These are phyloP conservation scores for Vigna reflexopilosa DNA, from an alignment of 306 rosid genomes.

Conservation along the genomic window DNA sequence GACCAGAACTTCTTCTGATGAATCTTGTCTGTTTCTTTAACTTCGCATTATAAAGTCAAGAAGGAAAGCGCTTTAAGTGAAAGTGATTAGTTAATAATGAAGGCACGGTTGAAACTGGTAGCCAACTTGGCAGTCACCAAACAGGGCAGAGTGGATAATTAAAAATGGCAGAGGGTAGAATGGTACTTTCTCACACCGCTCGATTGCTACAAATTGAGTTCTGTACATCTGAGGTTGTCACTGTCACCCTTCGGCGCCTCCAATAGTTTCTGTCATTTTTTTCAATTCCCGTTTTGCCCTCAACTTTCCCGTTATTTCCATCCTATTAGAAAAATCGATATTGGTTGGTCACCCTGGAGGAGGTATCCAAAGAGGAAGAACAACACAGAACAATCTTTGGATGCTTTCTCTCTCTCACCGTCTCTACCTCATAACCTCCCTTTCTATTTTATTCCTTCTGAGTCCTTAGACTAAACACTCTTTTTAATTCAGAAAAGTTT, in stretches of 20 bases:
- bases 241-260: constrained; percentile 34
- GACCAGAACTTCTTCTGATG: neutral
- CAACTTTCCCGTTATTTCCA: constrained; percentile 33
- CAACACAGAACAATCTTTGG: constrained; percentile 45
- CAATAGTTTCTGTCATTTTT: constrained; percentile 23
- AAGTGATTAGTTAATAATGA: constrained; percentile 35
- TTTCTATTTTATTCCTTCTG: constrained; percentile 10
- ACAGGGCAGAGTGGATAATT: constrained; percentile 38
- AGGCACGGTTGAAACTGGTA: constrained; percentile 1
- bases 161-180: constrained; percentile 2
- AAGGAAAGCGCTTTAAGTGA: constrained; percentile 21
- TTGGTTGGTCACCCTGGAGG: constrained; percentile 2
- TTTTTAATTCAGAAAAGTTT: constrained; percentile 35
- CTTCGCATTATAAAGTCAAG: constrained; percentile 14
- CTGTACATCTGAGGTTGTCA: constrained; percentile 16
- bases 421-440: constrained; percentile 42
- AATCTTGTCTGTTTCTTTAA: neutral
- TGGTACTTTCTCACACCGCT: constrained; percentile 20
- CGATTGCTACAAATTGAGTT: constrained; percentile 3
- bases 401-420: constrained; percentile 44
- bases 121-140: constrained; percentile 37
- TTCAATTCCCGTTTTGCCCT: constrained; percentile 43
- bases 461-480: constrained; percentile 35
- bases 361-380: constrained; percentile 52
- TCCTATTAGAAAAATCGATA: neutral